Base-by-base conservation (phyloP, 495 filamentous ascomycete genomes). In the Elaphomyces granulatus region DNA sequence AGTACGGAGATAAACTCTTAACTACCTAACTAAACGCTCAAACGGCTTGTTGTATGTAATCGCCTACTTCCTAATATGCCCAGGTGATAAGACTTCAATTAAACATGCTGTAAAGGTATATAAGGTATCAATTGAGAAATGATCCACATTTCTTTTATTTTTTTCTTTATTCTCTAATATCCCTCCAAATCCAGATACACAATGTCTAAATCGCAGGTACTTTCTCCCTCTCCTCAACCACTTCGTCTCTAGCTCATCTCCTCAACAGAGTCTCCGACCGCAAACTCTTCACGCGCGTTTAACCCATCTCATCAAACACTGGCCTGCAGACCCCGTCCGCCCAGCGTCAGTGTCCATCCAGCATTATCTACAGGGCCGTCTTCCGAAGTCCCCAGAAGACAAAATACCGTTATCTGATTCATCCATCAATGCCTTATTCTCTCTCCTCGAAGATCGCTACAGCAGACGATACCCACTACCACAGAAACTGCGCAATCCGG, bases 261-360 rank as follows among this genome's bases (percentile, higher is more conserved):
- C 12, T 28, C 21, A 20, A 37, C 36, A 20, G 17, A 40, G 67
- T 55, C 51, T 65, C 45, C 59, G 46, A 51, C 49, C 64, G 55
- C 49, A 67, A 58, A 54, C 74, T 66, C 52, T 76, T 76, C 66
- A 64, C 75, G 41, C 76, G 70, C 60, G 77, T 44, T 46, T 68
- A 30, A 43, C 55, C 7, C 55, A 64, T 36, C 46, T 80, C 43
- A 63, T 92, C 39, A 63, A 69, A 46, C 76, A 73, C 48, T 94
- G 86, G 86, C 87, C 87, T 35, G 65, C 67, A 44, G 83, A 92
- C 53, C 52, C 59, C 32, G 73, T 94, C 39, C 83, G 87, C 2
- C 87, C 87, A 8, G 73, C 78, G 37, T 59, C 59, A 26, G 68
- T 79, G 51, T 78, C 82, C 42, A 74, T 94, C 52, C 80, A 85